A percentile compares a stretch with the other conserved stretches of the same genome.
Evolutionary conservation across 2,329 filamentous ascomycete genomes (phyloP).

Genomic region (Cladophialophora chaetospira): DNA sequence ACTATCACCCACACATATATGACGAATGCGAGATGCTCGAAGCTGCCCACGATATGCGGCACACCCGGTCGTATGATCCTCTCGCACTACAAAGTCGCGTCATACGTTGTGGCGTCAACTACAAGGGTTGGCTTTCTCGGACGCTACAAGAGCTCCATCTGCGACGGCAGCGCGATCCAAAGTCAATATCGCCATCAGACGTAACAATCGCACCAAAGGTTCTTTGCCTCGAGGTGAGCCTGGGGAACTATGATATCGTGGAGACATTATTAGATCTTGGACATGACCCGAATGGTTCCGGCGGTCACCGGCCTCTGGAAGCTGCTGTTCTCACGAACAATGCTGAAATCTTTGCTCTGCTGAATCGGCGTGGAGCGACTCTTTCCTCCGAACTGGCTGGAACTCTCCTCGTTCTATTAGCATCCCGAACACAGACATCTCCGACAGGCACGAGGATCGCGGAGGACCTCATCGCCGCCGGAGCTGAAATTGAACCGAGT

Average conservation of each 20-base stretch:
- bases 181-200: background rate
- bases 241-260: conserved; percentile 11
- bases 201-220: background rate
- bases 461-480: background rate
- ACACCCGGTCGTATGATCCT: background rate
- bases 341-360: background rate
- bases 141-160: background rate
- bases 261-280: background rate
- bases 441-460: background rate
- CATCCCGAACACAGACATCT: background rate
- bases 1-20: background rate
- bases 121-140: background rate
- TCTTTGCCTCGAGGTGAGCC: conserved; percentile 1
- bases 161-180: background rate
- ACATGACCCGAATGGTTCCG: conserved; percentile 3
- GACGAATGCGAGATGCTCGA: conserved; percentile 13
- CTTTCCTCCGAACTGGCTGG: background rate
- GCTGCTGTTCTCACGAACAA: conserved; percentile 9
- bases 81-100: conserved; percentile 9
- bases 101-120: conserved; percentile 10
- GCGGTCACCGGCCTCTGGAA: conserved; percentile 1
- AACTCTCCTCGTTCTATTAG: background rate
- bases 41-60: conserved; percentile 2
- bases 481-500: background rate
- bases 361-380: background rate